A percentile compares a stretch with the other conserved stretches of the same genome.
These are phyloP conservation scores for Henckelia pumila DNA, from an alignment of 257 asterid species.

Conservation along the genomic window DNA sequence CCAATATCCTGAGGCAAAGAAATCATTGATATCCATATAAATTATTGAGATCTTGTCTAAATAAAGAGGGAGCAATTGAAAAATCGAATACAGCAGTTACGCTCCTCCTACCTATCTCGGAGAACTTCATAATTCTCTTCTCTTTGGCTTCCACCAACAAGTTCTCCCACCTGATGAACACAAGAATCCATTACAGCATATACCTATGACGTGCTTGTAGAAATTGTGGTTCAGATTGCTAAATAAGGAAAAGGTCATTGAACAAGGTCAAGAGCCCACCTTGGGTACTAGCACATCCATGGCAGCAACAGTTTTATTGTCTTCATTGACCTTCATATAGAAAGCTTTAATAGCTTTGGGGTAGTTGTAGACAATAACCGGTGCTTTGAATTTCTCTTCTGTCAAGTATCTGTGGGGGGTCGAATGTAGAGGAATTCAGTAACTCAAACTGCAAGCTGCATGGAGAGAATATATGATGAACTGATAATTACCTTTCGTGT, in stretches of 20 bases:
- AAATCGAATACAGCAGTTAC: not conserved
- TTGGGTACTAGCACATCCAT: conserved; percentile 99
- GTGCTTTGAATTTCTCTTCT: conserved; percentile 83
- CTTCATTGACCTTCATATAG: conserved; percentile 97
- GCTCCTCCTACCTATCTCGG: conserved; percentile 52
- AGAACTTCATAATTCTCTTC: conserved; percentile 88
- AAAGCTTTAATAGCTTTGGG: conserved; percentile 92
- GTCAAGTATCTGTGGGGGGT: conserved; percentile 62
- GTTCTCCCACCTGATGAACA: conserved; percentile 81
- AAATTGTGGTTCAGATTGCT: not conserved
- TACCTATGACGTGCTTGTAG: not conserved
- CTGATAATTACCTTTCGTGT: conserved; percentile 71
- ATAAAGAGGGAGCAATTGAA: not conserved
- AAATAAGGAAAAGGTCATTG: not conserved
- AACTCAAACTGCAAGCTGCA: not conserved
- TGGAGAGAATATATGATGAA: not conserved
- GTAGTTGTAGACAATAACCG: conserved; percentile 93
- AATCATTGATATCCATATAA: not conserved
- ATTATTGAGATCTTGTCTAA: not conserved
- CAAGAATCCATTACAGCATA: not conserved
- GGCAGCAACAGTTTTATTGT: conserved; percentile 92
- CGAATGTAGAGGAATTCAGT: conserved; percentile 14
- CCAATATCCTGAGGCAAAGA: conserved; percentile 59
- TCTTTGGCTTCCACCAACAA: conserved; percentile 98
- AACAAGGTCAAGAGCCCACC: conserved; percentile 41